These are phyloP conservation scores for Acanthamoeba divionensis DNA, from an alignment of 208 protist species.

Conservation along the genomic window DNA sequence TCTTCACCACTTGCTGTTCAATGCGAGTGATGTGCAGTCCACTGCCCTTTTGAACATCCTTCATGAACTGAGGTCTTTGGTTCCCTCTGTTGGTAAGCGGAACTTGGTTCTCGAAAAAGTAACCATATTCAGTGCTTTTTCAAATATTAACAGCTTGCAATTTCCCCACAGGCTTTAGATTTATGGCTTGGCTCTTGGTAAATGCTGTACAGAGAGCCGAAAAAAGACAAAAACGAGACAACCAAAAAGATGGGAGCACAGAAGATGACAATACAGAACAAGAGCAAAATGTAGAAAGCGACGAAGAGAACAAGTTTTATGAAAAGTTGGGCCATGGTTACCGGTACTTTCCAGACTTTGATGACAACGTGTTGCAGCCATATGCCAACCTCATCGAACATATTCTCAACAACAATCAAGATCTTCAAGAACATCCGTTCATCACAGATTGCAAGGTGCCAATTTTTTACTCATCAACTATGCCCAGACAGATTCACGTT, in stretches of 20 bases:
- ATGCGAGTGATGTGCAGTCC: not conserved
- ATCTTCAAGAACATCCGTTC: constrained; percentile 18
- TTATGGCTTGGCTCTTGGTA: constrained; percentile 54
- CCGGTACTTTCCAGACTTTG: not conserved
- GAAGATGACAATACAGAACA: no score
- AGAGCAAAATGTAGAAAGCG: no score
- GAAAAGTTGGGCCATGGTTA: not conserved
- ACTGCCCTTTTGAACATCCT: not conserved
- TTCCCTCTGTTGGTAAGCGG: not conserved
- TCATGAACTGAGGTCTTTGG: not conserved
- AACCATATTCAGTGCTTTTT: not conserved
- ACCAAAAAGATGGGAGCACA: not conserved
- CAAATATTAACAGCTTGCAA: not conserved
- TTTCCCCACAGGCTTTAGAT: not conserved
- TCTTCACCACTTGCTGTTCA: not conserved
- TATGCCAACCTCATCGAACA: constrained; percentile 19
- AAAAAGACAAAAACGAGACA: not conserved
- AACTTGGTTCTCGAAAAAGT: not conserved
- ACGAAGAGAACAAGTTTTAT: not conserved
- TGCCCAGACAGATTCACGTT: not conserved
- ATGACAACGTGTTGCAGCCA: not conserved
- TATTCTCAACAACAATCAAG: not conserved
- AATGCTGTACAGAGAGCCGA: not conserved
- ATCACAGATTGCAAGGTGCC: constrained; percentile 3
- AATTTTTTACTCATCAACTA: not conserved